Percentiles rank a stretch among this genome's conserved stretches.
phyloP scores from a whole-genome alignment of 1,139 yeast genomes.

The Candida sp. region DNA sequence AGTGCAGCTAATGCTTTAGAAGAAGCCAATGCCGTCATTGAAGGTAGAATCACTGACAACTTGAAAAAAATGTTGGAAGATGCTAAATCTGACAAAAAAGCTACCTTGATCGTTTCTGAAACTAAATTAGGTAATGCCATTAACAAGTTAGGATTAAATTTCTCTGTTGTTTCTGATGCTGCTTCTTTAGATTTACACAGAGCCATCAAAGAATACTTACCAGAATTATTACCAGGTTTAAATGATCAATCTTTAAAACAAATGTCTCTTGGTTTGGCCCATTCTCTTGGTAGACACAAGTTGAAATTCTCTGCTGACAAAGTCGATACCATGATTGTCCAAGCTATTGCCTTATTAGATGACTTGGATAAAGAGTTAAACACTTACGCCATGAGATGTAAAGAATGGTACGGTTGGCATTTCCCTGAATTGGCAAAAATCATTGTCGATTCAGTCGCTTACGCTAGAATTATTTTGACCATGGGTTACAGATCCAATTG shows the following conservation, averaged over 20 bases:
- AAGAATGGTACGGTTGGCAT: constrained; percentile 99
- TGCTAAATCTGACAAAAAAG: constrained; percentile 83
- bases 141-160: constrained; percentile 87
- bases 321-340: constrained; percentile 98
- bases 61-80: constrained; percentile 75
- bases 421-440: constrained; percentile 98
- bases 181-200: constrained; percentile 93
- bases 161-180: constrained; percentile 90
- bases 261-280: constrained; percentile 97
- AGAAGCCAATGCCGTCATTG: constrained; percentile 89
- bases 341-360: constrained; percentile 95
- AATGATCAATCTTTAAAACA: constrained; percentile 81
- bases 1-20: constrained; percentile 96
- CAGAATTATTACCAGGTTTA: constrained; percentile 92
- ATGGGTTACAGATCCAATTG: constrained; percentile 97
- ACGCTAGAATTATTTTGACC: constrained; percentile 84
- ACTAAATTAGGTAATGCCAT: constrained; percentile 95
- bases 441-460: constrained; percentile 92
- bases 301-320: constrained; percentile 96
- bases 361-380: constrained; percentile 97
- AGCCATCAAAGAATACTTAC: constrained; percentile 91
- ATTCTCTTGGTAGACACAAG: constrained; percentile 97
- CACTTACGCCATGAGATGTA: constrained; percentile 97
- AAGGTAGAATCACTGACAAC: constrained; percentile 89
- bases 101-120: constrained; percentile 89